A percentile compares a stretch with the other conserved stretches of the same genome.
These are phyloP conservation scores for Podospora sp. DNA, from an alignment of 495 filamentous ascomycete genomes.

Conservation along the genomic window DNA sequence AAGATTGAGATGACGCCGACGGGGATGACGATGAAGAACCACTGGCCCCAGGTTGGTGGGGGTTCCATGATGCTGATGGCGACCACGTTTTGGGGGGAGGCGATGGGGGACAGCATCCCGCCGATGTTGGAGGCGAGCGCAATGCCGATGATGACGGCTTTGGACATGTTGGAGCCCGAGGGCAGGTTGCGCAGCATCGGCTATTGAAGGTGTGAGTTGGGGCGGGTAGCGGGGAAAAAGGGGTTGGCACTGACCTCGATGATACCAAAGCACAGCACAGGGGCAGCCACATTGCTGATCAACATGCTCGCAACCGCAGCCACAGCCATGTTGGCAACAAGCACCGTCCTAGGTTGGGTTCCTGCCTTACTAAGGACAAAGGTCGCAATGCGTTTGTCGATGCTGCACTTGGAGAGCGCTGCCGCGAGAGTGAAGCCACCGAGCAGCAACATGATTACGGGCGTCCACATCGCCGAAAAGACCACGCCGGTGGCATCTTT, in stretches of 20 bases:
- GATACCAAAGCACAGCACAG: conserved; percentile 97
- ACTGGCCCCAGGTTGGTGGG: conserved; percentile 84
- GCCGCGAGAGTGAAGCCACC: conserved; percentile 96
- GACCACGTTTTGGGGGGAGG: conserved; percentile 95
- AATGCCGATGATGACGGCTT: conserved; percentile 94
- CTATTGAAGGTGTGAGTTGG: conserved; percentile 41
- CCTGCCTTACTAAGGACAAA: conserved; percentile 97
- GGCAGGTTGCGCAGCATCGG: conserved; percentile 93
- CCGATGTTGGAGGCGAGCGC: conserved; percentile 94
- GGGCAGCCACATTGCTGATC: conserved; percentile 97
- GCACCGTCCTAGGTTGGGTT: conserved; percentile 80
- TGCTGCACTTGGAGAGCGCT: conserved; percentile 93
- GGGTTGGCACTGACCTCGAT: conserved; percentile 63
- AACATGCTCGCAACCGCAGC: conserved; percentile 98
- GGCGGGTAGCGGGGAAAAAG: conserved; percentile 18
- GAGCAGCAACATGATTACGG: conserved; percentile 96
- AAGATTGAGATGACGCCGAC: conserved; percentile 89
- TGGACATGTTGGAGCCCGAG: conserved; percentile 85
- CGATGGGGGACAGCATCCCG: conserved; percentile 94
- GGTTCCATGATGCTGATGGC: conserved; percentile 93
- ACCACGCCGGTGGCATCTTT: conserved; percentile 78
- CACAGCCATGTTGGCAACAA: conserved; percentile 97
- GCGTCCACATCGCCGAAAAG: conserved; percentile 97
- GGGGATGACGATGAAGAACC: conserved; percentile 95
- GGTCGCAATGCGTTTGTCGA: conserved; percentile 94